Conservation (phyloP, 805 yeast species). For the Cyberlindnera meyerae region DNA sequence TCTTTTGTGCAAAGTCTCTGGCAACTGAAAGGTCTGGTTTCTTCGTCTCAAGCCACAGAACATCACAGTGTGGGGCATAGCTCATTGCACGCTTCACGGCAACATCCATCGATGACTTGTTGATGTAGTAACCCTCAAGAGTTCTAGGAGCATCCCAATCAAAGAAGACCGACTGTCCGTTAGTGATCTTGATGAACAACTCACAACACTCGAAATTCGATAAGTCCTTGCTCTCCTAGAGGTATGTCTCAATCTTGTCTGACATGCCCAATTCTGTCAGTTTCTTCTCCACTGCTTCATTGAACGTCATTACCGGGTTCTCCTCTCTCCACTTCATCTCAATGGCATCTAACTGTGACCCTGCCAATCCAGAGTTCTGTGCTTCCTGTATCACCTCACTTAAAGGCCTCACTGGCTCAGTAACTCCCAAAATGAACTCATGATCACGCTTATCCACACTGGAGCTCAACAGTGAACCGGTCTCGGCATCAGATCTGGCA, state of each 20-base stretch:
- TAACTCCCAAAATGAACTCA: conserved; percentile 47
- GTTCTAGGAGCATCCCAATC: conserved; percentile 61
- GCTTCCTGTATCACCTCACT: conserved; percentile 41
- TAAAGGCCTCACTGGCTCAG: conserved; percentile 35
- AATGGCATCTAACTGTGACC: conserved; percentile 31
- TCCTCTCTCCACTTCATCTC: conserved; percentile 45
- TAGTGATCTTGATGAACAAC: conserved; percentile 25
- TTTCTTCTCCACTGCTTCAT: conserved; percentile 41
- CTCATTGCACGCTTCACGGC: conserved; percentile 51
- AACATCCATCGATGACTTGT: conserved; percentile 44
- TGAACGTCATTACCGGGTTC: conserved; percentile 40
- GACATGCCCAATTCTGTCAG: conserved; percentile 24
- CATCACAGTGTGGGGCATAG: conserved; percentile 55
- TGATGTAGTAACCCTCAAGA: conserved; percentile 51
- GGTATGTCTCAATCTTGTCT: conserved; percentile 22
- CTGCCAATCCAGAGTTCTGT: conserved; percentile 34
- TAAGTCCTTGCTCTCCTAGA: conserved; percentile 13
- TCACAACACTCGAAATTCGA: conserved; percentile 16
- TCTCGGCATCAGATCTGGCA: conserved; percentile 58
- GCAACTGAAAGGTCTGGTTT: conserved; percentile 52
- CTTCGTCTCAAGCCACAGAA: conserved; percentile 61
- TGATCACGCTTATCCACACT: conserved; percentile 55
- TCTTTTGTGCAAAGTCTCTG: conserved; percentile 34
- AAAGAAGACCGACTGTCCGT: conserved; percentile 36
- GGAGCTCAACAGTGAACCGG: conserved; percentile 46